A percentile compares a stretch with the other conserved stretches of the same genome.
Evolutionary conservation across 2,329 filamentous ascomycete species (phyloP).

Genomic region (Bipolaris bicolor): DNA sequence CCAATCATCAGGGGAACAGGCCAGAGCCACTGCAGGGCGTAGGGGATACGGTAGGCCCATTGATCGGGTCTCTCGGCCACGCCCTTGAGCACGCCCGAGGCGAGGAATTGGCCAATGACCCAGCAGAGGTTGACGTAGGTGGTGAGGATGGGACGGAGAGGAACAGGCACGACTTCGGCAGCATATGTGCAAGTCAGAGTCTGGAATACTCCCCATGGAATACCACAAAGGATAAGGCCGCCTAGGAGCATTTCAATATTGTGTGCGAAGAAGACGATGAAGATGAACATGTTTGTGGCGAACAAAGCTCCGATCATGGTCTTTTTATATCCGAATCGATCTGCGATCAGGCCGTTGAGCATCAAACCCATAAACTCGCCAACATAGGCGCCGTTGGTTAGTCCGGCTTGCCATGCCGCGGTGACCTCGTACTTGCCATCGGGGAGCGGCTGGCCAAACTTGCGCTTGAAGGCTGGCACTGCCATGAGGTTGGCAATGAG

Average conservation of each 20-base stretch:
- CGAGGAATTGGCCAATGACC: constrained; percentile 75
- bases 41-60: constrained; percentile 70
- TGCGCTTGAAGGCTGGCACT: constrained; percentile 53
- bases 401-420: constrained; percentile 55
- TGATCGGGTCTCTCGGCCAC: constrained; percentile 69
- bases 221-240: constrained; percentile 60
- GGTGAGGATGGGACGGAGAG: constrained; percentile 62
- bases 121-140: constrained; percentile 81
- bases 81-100: constrained; percentile 71
- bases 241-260: constrained; percentile 64
- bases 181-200: constrained; percentile 57
- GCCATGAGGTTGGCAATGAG: constrained; percentile 79
- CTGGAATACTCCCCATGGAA: constrained; percentile 57
- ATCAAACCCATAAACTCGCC: constrained; percentile 55
- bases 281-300: constrained; percentile 41
- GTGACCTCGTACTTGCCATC: constrained; percentile 52
- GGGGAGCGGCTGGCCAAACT: constrained; percentile 48
- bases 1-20: constrained; percentile 70
- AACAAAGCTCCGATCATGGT: constrained; percentile 46
- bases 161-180: constrained; percentile 70
- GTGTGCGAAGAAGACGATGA: constrained; percentile 46
- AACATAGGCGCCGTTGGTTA: constrained; percentile 54
- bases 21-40: constrained; percentile 79
- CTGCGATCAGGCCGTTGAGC: constrained; percentile 54
- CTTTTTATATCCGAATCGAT: constrained; percentile 52